A percentile compares a stretch with the other conserved stretches of the same genome.
Evolutionary conservation across 116 monocot genomes (phyloP).

Genomic region (Iris pallida): DNA sequence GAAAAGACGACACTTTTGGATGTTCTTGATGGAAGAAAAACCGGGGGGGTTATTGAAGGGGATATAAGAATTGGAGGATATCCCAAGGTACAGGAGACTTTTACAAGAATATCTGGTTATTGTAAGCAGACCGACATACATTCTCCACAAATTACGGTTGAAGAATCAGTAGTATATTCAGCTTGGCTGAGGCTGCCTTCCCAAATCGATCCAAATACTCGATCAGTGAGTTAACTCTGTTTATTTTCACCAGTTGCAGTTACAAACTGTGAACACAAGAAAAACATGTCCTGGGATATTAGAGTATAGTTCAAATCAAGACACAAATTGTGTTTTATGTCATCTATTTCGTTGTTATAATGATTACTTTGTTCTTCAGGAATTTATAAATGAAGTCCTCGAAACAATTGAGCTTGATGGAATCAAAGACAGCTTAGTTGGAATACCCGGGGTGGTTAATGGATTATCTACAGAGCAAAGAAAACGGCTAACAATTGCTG

Average conservation of each 20-base stretch:
- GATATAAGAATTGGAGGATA: conserved; percentile 40
- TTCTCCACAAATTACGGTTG: conserved; percentile 41
- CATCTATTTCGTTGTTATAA: no score
- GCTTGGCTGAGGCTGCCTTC: conserved; percentile 33
- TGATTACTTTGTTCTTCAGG: conserved; percentile 9
- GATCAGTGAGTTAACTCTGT: conserved; percentile 20
- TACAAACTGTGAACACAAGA: no score
- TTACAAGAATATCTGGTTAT: conserved; percentile 47
- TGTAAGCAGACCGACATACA: conserved; percentile 46
- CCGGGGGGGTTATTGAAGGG: conserved; percentile 43
- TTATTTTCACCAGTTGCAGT: background rate
- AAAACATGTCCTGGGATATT: no score
- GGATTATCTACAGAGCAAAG: conserved; percentile 30
- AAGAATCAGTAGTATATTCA: conserved; percentile 35
- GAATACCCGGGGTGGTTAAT: conserved; percentile 12
- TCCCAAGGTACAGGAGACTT: conserved; percentile 44
- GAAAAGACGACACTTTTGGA: conserved; percentile 48
- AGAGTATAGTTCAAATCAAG: no score
- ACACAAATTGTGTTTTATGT: no score
- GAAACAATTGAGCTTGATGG: conserved; percentile 29
- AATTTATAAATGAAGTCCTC: conserved; percentile 24
- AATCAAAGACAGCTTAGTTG: conserved; percentile 30
- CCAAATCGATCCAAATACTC: conserved; percentile 27
- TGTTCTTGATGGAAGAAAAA: conserved; percentile 51
- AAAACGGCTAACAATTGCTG: conserved; percentile 27